Evolutionary conservation across 2,329 filamentous ascomycete genomes (phyloP).

Genomic region (Diaporthe vaccinii): DNA sequence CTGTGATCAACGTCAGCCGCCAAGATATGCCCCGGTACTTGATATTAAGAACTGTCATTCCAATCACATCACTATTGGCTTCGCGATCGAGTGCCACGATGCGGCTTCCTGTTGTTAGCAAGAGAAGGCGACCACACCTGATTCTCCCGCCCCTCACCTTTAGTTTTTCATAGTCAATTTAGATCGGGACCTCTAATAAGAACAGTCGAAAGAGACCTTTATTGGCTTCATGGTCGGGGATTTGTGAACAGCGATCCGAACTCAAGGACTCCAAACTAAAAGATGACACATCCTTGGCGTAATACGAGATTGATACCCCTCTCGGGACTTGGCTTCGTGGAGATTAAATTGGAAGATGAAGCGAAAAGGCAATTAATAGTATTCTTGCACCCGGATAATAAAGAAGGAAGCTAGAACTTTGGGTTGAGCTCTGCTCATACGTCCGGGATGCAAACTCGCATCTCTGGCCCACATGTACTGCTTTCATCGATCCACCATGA

Average conservation of each 20-base stretch:
- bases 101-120: too few species aligned
- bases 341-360: background rate
- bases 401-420: background rate
- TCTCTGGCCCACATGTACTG: background rate
- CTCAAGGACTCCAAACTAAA: background rate
- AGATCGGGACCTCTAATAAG: accelerated
- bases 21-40: too few species aligned
- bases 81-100: too few species aligned
- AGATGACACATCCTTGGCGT: background rate
- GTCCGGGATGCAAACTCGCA: background rate
- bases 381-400: background rate
- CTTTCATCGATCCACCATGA: background rate
- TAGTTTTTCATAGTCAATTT: background rate
- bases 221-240: background rate
- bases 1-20: too few species aligned
- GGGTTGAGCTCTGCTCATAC: background rate
- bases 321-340: background rate
- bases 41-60: too few species aligned
- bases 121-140: too few species aligned
- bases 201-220: background rate
- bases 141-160: background rate
- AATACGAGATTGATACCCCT: background rate
- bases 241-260: background rate
- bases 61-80: too few species aligned
- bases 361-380: background rate